Conservation (phyloP, 2,329 filamentous ascomycete genomes). For the Leptoxyphium fumago region DNA sequence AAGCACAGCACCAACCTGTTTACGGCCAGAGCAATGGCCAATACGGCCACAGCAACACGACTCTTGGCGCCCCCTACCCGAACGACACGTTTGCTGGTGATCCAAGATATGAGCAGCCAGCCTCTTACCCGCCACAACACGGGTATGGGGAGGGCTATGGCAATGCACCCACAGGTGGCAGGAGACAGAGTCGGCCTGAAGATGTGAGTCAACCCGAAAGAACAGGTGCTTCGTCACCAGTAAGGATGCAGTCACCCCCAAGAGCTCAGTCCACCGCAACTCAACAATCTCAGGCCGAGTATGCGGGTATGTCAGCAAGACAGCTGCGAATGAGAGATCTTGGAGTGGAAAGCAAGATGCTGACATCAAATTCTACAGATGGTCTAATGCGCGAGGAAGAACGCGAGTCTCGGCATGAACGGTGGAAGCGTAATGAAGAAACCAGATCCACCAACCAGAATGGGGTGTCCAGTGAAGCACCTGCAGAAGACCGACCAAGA, state of each 20-base stretch:
- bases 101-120: constrained; percentile 11
- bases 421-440: background rate
- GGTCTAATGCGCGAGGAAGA: constrained; percentile 1
- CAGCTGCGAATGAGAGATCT: background rate
- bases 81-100: constrained; percentile 19
- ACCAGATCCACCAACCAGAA: background rate
- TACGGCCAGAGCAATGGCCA: constrained; percentile 16
- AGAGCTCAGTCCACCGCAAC: background rate
- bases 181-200: constrained; percentile 19
- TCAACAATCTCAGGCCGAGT: constrained; percentile 1
- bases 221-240: background rate
- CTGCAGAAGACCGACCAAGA: background rate
- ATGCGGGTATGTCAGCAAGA: constrained; percentile 10
- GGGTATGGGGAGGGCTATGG: constrained; percentile 14
- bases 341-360: background rate
- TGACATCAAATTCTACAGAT: background rate
- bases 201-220: constrained; percentile 31
- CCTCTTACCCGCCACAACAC: constrained; percentile 19
- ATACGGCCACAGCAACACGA: constrained; percentile 15
- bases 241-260: background rate
- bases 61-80: constrained; percentile 14
- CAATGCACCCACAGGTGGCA: constrained; percentile 1
- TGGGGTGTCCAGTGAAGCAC: background rate
- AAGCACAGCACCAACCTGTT: constrained; percentile 9
- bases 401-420: constrained; percentile 1